Conservation (phyloP, 2,329 filamentous ascomycete genomes). For the Aureobasidium sp. region DNA sequence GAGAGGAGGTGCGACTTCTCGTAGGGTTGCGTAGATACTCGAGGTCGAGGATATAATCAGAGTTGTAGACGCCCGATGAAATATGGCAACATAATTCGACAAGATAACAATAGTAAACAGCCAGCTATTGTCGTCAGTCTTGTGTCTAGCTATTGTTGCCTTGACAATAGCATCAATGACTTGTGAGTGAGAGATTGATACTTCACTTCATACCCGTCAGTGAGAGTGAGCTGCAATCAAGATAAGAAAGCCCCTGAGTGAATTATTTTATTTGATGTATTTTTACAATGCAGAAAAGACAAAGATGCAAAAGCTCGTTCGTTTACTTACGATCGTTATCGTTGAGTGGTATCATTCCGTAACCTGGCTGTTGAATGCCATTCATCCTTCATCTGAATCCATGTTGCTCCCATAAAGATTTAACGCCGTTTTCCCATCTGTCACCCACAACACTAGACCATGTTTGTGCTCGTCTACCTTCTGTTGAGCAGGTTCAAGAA, state of each 20-base stretch:
- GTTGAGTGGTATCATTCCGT: constrained; percentile 11
- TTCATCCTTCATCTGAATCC: constrained; percentile 5
- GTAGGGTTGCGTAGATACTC: not conserved
- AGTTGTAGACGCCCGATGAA: not conserved
- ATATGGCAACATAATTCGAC: not conserved
- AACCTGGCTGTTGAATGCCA: constrained; percentile 12
- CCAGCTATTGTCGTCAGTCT: not conserved
- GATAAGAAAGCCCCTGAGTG: not conserved
- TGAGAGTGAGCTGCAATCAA: not conserved
- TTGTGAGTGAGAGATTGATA: not conserved
- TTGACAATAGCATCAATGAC: not conserved
- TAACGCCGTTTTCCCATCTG: constrained; percentile 11
- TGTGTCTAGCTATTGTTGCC: not conserved
- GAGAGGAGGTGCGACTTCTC: not conserved
- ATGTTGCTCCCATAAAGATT: constrained; percentile 6
- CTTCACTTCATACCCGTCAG: not conserved
- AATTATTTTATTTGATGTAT: not conserved
- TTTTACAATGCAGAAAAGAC: not conserved
- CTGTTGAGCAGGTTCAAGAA: constrained; percentile 64
- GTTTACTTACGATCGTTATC: constrained; percentile 11
- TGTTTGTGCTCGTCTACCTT: constrained; percentile 10
- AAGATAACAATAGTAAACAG: not conserved
- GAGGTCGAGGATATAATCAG: not conserved
- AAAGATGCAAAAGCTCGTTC: not conserved
- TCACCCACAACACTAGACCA: not conserved